Conservation (phyloP, 208 protist species). For the Willaertia magna region DNA sequence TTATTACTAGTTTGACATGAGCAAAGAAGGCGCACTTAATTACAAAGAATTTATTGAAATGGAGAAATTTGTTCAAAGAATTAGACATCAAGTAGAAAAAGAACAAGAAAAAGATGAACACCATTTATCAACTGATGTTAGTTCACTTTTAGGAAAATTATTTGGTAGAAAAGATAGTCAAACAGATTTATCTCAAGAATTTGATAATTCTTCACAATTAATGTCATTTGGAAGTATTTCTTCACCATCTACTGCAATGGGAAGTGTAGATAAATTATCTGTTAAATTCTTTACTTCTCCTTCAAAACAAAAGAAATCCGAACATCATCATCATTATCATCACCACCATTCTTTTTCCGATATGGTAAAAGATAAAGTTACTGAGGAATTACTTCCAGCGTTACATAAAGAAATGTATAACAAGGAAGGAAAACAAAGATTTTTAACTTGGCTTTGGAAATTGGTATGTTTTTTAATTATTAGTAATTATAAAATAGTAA, state of each 20-base stretch:
- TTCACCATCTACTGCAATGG: not conserved
- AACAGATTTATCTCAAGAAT: not conserved
- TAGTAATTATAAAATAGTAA: no score
- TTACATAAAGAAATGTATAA: not conserved
- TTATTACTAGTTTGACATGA: not conserved
- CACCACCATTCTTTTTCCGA: not conserved
- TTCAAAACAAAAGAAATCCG: not conserved
- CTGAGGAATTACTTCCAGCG: not conserved
- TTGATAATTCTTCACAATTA: not conserved
- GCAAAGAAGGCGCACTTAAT: not conserved
- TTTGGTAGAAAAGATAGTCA: not conserved
- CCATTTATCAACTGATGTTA: not conserved
- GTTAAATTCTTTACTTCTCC: not conserved
- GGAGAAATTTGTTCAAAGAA: constrained; percentile 1
- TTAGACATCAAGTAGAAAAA: not conserved
- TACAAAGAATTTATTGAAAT: not conserved
- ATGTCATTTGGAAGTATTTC: not conserved
- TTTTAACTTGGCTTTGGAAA: not conserved
- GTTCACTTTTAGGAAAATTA: not conserved
- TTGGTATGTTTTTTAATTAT: not conserved
- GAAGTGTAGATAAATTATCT: not conserved
- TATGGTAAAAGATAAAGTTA: not conserved
- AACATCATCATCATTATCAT: no score
- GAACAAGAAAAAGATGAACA: not conserved
- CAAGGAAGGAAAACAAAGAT: not conserved